Base-by-base conservation (phyloP, 306 rosid species). In the Oxytropis ochrocephala region DNA sequence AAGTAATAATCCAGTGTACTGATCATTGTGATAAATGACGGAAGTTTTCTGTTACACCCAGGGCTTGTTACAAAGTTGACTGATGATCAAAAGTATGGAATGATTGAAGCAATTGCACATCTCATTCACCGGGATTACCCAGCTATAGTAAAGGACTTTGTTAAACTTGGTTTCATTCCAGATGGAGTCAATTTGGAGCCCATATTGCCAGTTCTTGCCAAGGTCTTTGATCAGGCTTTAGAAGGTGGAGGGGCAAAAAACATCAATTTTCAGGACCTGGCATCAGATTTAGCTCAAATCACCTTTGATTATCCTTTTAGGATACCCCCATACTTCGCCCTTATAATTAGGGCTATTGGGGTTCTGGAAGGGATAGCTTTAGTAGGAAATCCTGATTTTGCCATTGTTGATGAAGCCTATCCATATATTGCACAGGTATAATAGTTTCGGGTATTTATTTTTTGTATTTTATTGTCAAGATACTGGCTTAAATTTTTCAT, bases 221-320 rank as follows among this genome's bases (percentile, higher is more conserved):
- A 90, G 85, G 98, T 94, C 72, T 94, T 94, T 77, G 97, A 94
- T 69, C 98, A 94, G 83, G 98, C 98, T 69, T 90, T 94, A 69
- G 98, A 94, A 85, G 98, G 98, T 33, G 97, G 98, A 79, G 98
- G 98, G 73, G 98, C 98, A 14, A 94, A 94, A 79, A 94, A 90
- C 79, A 78, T 94, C 81, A 90, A 94, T 84, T 94, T 94, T 89
- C 98, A 94, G 74, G 98, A 94, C 69, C 88, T 94, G 81, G 98
- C 98, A 54, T 76, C 97, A 64, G 98, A 94, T 85, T 83, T 94
- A 81, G 98, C 98, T 32, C 98, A 94, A 65, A 94, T 94, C 77
- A 94, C 98, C 78, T 90, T 94, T 72, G 98, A 94, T 80, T 94
- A 94, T 87, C 98, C 98, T 57, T 94, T 94, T 80, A 88, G 91